Base-by-base conservation (phyloP, 805 yeast species). In the Metschnikowia arizonensis region DNA sequence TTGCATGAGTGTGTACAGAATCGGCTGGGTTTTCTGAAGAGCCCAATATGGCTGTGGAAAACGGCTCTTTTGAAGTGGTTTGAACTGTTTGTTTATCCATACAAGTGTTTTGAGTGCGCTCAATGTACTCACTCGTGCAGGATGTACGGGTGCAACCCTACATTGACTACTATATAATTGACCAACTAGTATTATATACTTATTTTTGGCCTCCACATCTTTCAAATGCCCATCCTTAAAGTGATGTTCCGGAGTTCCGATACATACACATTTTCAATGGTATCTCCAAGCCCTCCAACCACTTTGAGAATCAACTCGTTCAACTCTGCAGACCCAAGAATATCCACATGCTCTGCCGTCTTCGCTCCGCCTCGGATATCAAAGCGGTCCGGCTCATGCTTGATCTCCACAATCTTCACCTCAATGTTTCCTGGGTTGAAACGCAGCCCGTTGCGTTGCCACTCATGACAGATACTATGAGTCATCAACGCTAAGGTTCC, bases 331-430 rank as follows among this genome's bases (percentile, higher is more conserved):
- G 95, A 82, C 2, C 99, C 99, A 38, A 93, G 72, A 38, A 93
- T 90, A 61, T 93, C 99, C 24, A 93, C 99, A 64, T 93, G 99
- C 58, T 93, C 99, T 1, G 98, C 97, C 0, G 97, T 91, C 61
- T 85, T 86, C 9, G 97, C 95, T 11, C 99, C 99, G 21, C 99
- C 99, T 53, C 99, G 77, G 28, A 93, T 86, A 67, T 93, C 99
- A 57, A 86, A 89, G 53, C 87, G 70, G 59, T 88, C 96, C 0
- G 99, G 99, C 60, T 90, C 95, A 59, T 93, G 97, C 57, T 79
- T 77, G 70, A 93, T 84, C 66, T 93, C 99, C 11, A 91, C 96
- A 40, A 89, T 74, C 18, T 79, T 90, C 17, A 91, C 95, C 15
- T 72, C 58, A 1, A 79, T 65, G 7, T 76, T 74, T 1, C 86